Evolutionary conservation across 192 early-diverging fungal genomes (phyloP), one percentile per base, ranked within the genome.

Genomic region (Dissophora globulifera): DNA sequence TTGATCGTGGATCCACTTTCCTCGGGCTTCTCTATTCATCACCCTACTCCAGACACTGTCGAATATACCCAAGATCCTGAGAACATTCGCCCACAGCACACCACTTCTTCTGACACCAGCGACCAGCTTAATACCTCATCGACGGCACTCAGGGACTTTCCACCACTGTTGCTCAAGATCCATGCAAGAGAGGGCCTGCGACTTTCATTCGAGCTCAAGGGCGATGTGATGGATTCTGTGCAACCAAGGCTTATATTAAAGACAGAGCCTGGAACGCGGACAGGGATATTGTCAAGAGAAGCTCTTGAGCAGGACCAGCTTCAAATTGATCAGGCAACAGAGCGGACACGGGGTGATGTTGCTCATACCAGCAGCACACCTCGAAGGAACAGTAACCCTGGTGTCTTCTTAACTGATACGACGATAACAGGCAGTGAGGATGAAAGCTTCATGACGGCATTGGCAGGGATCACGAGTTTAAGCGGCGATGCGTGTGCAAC

Each of bases 31-130:
- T 50, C 65, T 23, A 41, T 67, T 20, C 54, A 57, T 20, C 25
- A 20, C 22, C 55, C 55, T 9, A 13, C 19, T 46, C 57, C 58
- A 45, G 42, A 35, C 20, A 27, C 29, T 1, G 5, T 53, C 9
- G 67, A 69, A 2, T 69, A 60, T 45, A 52, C 50, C 17, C 67
- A 22, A 20, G 67, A 69, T 26, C 57, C 67, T 19, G 67, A 69
- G 46, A 23, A 50, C 3, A 19, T 16, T 32, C 32, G 13, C 12
- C 6, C 13, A 38, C 51, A 38, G 12, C 50, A 33, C 6, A 26
- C 17, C 53, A 54, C 13, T 17, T 7, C 4, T 20, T 7, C 10
- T 20, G 2, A 8, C 48, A 62, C 29, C 33, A 51, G 20, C 45
- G 25, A 8, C 43, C 27, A 32, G 29, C 12, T 40, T 32, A 35